Base-by-base conservation (phyloP, 164 flowering plant genomes). In the Annona squamosa region DNA sequence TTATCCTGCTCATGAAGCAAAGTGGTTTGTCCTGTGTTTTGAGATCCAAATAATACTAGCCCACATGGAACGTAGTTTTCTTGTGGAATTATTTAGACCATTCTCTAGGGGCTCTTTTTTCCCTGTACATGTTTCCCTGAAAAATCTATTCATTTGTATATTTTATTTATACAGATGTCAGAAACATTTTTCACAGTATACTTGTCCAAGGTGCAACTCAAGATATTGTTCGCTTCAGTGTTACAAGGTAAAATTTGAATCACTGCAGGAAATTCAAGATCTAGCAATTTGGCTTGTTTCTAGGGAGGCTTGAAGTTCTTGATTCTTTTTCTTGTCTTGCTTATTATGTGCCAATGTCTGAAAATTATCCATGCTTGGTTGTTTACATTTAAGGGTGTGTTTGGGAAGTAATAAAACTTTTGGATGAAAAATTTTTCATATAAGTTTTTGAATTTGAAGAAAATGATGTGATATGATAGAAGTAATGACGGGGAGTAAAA, bases 141-240 rank as follows among this genome's bases (percentile, higher is more conserved):
- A 3, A 13, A 37, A 43, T 26, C 42, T 37, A 48, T 65, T 73
- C 3, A 37, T 62, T 74, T 72, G 6, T 71, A 63, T 69, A 46
- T 56, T 71, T 65, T 71, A 41, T 70, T 43, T 2, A 37, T 74
- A 72, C 86, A 92, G 97, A 59, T 95, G 99, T 71, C 90, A 95
- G 73, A 92, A 93, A 85, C 99, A 95, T 69, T 95, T 91, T 82
- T 92, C 98, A 4, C 94, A 93, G 26, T 94, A 94, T 70, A 88
- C 94, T 48, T 91, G 99, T 69, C 97, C 98, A 66, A 83, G 98
- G 63, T 95, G 99, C 84, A 92, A 93, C 77, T 86, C 87, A 18
- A 88, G 98, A 2, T 95, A 95, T 79, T 93, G 98, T 78, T 95
- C 97, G 2, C 94, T 95, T 74, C 89, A 73, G 1, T 95, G 99